Evolutionary conservation across 768 basidiomycete genomes (phyloP).

Genomic region (Pleurotus tuoliensis): DNA sequence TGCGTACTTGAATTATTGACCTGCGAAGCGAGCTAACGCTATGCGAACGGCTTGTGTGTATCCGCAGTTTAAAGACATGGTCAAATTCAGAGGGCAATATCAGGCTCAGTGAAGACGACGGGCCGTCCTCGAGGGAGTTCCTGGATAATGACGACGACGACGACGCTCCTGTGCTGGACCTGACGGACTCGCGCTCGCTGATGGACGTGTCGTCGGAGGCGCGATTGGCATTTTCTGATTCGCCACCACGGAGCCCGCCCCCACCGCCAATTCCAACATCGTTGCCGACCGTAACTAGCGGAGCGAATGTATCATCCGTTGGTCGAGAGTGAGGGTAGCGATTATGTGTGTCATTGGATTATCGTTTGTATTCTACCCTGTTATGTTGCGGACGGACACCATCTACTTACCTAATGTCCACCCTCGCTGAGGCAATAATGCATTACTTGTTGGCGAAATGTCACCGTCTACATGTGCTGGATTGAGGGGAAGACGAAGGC

Average conservation of each 20-base stretch:
- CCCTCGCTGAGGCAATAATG: too few species aligned
- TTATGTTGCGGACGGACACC: too few species aligned
- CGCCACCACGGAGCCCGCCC: not conserved
- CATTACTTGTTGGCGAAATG: too few species aligned
- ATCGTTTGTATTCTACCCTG: too few species aligned
- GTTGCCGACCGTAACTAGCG: too few species aligned
- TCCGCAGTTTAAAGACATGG: constrained; percentile 53
- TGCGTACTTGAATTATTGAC: constrained; percentile 17
- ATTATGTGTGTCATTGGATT: too few species aligned
- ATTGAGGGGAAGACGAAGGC: too few species aligned
- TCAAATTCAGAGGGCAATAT: constrained; percentile 52
- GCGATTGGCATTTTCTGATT: not conserved
- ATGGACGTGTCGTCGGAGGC: constrained; percentile 1
- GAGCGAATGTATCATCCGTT: too few species aligned
- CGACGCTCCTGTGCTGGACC: constrained; percentile 17
- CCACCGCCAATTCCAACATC: too few species aligned
- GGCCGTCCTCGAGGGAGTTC: constrained; percentile 66
- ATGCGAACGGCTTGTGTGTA: not conserved
- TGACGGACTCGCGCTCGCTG: not conserved
- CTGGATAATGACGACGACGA: constrained; percentile 58
- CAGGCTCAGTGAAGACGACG: constrained; percentile 67
- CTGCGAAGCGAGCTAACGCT: not conserved
- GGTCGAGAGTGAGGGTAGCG: too few species aligned
- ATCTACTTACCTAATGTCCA: too few species aligned
- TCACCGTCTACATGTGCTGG: too few species aligned